Evolutionary conservation across 2,329 filamentous ascomycete species (phyloP).

Genomic region (Sporothrix phasma): DNA sequence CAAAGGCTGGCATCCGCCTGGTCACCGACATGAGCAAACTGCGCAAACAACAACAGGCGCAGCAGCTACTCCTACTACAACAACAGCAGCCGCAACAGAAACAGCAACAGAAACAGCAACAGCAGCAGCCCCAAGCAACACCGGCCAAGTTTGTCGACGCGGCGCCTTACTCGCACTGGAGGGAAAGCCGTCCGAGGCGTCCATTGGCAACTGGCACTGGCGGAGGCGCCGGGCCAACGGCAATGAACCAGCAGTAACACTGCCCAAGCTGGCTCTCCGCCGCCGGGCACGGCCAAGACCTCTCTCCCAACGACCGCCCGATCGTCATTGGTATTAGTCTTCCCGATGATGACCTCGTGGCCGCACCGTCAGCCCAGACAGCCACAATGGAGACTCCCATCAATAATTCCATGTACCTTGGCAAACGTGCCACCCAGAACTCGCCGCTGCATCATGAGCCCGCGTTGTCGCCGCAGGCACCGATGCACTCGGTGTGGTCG

Average conservation of each 20-base stretch:
- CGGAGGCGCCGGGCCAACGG: constrained; percentile 34
- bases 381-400: constrained; percentile 33
- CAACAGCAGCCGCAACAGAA: constrained; percentile 29
- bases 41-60: constrained; percentile 34
- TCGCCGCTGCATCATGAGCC: constrained; percentile 17
- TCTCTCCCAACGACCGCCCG: constrained; percentile 59
- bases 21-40: constrained; percentile 57
- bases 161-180: constrained; percentile 50
- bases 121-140: constrained; percentile 23
- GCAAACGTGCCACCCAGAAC: not conserved
- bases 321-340: constrained; percentile 64
- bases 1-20: constrained; percentile 53
- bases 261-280: constrained; percentile 16
- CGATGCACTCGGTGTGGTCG: constrained; percentile 47
- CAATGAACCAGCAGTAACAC: constrained; percentile 12
- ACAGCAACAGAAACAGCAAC: constrained; percentile 28
- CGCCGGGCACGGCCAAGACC: constrained; percentile 30
- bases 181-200: constrained; percentile 42
- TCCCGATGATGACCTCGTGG: constrained; percentile 40
- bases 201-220: constrained; percentile 50
- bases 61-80: constrained; percentile 27
- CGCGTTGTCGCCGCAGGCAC: constrained; percentile 24
- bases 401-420: constrained; percentile 23
- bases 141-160: constrained; percentile 45
- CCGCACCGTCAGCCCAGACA: constrained; percentile 42